phyloP scores from a whole-genome alignment of 164 flowering plant species.

The Paratinospora sagittata region DNA sequence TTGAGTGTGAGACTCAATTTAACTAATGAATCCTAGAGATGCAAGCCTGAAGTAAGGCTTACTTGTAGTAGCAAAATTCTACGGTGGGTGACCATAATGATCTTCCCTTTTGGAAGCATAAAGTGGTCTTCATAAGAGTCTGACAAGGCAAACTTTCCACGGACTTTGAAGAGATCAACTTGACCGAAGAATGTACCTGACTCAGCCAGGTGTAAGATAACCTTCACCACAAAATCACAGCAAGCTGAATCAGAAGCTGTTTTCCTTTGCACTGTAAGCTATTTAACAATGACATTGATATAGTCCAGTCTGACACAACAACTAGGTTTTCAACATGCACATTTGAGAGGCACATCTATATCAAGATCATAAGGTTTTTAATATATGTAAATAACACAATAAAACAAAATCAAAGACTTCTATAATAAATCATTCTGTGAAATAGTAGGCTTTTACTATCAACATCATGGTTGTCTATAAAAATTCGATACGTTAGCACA shows the following conservation, averaged over 20 bases:
- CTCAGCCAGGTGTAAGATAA: slow-evolving; percentile 90
- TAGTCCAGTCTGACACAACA: not conserved
- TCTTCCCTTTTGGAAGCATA: slow-evolving; percentile 77
- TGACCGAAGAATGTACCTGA: slow-evolving; percentile 87
- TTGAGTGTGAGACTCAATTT: not conserved
- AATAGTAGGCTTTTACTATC: too few relatives aligned
- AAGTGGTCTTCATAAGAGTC: slow-evolving; percentile 99
- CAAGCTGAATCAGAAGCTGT: slow-evolving; percentile 11
- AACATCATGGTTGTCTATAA: too few relatives aligned
- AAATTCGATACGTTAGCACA: too few relatives aligned
- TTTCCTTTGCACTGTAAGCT: not conserved
- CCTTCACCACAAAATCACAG: slow-evolving; percentile 41
- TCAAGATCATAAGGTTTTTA: not conserved
- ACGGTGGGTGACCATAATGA: slow-evolving; percentile 78
- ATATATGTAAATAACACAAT: not conserved
- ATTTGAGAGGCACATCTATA: not conserved
- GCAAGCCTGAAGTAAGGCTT: slow-evolving; percentile 17
- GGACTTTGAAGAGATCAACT: slow-evolving; percentile 93
- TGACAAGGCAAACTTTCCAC: slow-evolving; percentile 93
- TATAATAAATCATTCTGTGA: too few relatives aligned
- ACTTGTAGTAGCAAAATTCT: slow-evolving; percentile 82
- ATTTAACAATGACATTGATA: not conserved
- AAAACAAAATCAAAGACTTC: too few relatives aligned
- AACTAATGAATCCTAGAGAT: not conserved
- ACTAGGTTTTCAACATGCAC: not conserved